phyloP scores from a whole-genome alignment of 1,284 basidiomycete genomes.

The Peniophora sp. region DNA sequence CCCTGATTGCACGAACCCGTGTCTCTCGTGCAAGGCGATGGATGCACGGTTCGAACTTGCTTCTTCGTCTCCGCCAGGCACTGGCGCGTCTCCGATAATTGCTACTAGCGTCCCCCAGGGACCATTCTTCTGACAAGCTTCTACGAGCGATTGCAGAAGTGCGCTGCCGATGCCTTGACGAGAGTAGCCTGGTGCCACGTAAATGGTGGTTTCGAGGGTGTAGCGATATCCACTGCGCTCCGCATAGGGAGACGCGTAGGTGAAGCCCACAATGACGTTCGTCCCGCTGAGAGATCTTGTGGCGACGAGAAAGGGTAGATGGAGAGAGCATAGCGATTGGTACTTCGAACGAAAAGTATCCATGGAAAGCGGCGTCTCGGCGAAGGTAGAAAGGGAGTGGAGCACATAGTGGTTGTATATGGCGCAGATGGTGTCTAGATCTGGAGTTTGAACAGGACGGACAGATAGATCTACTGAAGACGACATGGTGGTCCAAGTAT shows the following conservation, averaged over 20 bases:
- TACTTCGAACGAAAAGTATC: not conserved
- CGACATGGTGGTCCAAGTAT: no score
- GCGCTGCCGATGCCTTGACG: not conserved
- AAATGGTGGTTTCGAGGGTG: not conserved
- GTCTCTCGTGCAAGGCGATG: not conserved
- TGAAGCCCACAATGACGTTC: not conserved
- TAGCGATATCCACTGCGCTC: not conserved
- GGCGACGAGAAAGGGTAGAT: not conserved
- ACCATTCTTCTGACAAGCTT: not conserved
- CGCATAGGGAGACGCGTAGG: not conserved
- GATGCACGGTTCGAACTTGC: not conserved
- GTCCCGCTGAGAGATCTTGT: not conserved
- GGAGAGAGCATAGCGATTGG: not conserved
- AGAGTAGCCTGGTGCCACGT: not conserved
- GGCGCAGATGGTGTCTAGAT: no score
- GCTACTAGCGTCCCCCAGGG: not conserved
- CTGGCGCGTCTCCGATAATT: not conserved
- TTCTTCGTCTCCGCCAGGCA: not conserved
- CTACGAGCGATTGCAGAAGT: not conserved
- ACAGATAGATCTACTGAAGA: no score
- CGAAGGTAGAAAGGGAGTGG: not conserved
- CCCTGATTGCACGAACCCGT: not conserved
- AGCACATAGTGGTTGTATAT: no score
- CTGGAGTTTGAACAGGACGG: no score
- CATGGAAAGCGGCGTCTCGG: not conserved